Percentiles rank a stretch among this genome's conserved stretches.
Evolutionary conservation across 306 rosid genomes (phyloP).

Genomic region (Geum urbanum): DNA sequence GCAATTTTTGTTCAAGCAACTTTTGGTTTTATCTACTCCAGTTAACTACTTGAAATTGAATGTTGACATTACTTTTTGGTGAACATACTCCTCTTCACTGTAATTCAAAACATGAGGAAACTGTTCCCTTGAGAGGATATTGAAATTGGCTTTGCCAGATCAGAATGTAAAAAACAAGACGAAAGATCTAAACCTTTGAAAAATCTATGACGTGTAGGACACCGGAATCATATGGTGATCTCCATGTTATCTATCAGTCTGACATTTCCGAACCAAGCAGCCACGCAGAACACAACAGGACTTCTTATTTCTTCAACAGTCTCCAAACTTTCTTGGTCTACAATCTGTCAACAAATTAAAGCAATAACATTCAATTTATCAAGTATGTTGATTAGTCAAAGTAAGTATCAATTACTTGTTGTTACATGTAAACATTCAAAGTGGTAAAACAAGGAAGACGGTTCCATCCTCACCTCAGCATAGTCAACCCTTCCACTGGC

Average conservation of each 20-base stretch:
- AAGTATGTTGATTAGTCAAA: background rate
- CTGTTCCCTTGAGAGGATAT: background rate
- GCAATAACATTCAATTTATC: background rate
- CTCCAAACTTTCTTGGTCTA: constrained; percentile 62
- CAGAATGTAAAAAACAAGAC: background rate
- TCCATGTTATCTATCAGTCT: constrained; percentile 82
- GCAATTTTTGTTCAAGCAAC: too few species aligned
- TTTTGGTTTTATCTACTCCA: too few species aligned
- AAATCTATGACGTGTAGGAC: background rate
- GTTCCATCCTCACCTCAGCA: constrained; percentile 58
- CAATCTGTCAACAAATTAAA: constrained; percentile 45
- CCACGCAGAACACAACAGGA: constrained; percentile 76
- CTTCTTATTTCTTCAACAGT: constrained; percentile 53
- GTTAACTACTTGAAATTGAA: too few species aligned
- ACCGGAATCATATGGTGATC: constrained; percentile 36
- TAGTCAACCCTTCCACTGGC: constrained; percentile 86
- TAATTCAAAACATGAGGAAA: too few species aligned
- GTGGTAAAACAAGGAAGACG: background rate
- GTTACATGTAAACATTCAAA: background rate
- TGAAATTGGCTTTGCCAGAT: background rate
- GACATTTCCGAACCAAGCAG: constrained; percentile 84
- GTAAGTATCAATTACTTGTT: background rate
- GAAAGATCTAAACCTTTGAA: background rate
- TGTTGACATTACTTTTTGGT: background rate
- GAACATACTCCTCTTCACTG: background rate